Conservation (phyloP, 495 filamentous ascomycete genomes). For the Jackrogersella multiformis region DNA sequence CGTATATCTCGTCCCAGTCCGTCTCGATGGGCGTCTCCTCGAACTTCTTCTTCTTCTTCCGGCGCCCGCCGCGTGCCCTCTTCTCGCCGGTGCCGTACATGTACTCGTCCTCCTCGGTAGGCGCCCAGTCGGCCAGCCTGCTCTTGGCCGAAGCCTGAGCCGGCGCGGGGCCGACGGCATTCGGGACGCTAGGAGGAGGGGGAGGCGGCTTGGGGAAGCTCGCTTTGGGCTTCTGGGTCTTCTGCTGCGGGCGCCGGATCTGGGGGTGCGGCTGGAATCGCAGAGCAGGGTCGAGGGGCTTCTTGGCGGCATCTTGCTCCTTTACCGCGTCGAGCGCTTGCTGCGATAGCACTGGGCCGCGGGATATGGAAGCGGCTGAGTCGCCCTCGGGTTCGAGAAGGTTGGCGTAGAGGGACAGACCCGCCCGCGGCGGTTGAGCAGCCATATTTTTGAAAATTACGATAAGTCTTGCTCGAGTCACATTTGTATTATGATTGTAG, state of each 20-base stretch:
- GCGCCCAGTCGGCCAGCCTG: constrained; percentile 86
- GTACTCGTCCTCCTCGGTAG: constrained; percentile 72
- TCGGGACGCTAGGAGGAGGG: constrained; percentile 24
- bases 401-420: constrained; percentile 67
- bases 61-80: constrained; percentile 76
- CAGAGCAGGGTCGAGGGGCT: constrained; percentile 78
- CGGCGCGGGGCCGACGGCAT: constrained; percentile 20
- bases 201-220: constrained; percentile 57
- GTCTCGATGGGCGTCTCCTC: constrained; percentile 68
- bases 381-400: constrained; percentile 56
- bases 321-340: constrained; percentile 58
- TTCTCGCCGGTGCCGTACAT: constrained; percentile 63
- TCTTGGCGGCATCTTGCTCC: constrained; percentile 71
- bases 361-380: constrained; percentile 67
- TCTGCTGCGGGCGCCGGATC: constrained; percentile 70
- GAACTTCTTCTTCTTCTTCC: constrained; percentile 83
- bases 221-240: constrained; percentile 73
- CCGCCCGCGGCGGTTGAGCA: constrained; percentile 45
- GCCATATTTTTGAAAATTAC: constrained; percentile 33
- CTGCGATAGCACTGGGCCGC: constrained; percentile 79
- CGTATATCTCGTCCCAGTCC: constrained; percentile 95
- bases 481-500: no score
- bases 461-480: background rate
- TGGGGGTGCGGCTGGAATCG: constrained; percentile 78
- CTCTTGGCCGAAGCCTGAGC: constrained; percentile 59